These are phyloP conservation scores for Fusarium chlamydosporum DNA, from an alignment of 2,329 filamentous ascomycete genomes.

Conservation along the genomic window DNA sequence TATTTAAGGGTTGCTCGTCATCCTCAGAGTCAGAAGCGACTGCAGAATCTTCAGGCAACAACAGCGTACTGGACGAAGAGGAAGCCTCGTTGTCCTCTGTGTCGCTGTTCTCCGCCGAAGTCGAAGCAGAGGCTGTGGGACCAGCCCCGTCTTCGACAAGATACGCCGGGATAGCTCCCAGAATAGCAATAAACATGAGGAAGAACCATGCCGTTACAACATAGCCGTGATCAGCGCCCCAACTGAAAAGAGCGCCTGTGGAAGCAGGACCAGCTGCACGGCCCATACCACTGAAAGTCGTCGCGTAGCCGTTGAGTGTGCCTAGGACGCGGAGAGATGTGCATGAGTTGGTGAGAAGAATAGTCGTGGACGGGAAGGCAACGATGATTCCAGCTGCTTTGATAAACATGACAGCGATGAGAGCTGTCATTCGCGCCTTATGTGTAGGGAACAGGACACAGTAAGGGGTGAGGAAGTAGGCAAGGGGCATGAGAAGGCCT, in stretches of 20 bases:
- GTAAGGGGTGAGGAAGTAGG: conserved; percentile 88
- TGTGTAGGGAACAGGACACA: conserved; percentile 72
- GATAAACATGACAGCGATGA: conserved; percentile 77
- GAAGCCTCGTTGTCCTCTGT: conserved; percentile 40
- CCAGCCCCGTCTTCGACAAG: conserved; percentile 82
- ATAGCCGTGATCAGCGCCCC: conserved; percentile 81
- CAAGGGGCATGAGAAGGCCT: conserved; percentile 76
- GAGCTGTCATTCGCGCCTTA: conserved; percentile 67
- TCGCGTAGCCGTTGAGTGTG: conserved; percentile 92
- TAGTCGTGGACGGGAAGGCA: conserved; percentile 89
- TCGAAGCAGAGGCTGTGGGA: conserved; percentile 60
- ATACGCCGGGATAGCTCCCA: conserved; percentile 80
- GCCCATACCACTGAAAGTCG: conserved; percentile 84
- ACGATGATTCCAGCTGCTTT: conserved; percentile 85
- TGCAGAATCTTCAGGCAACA: conserved; percentile 44
- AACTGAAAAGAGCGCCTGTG: conserved; percentile 79
- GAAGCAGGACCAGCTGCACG: conserved; percentile 83
- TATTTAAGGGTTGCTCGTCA: conserved; percentile 40
- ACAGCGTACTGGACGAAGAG: conserved; percentile 34
- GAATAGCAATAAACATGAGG: conserved; percentile 72
- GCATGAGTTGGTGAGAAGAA: conserved; percentile 90
- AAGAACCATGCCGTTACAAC: conserved; percentile 86
- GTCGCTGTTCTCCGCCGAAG: conserved; percentile 54
- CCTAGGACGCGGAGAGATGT: conserved; percentile 80
- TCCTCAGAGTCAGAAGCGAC: conserved; percentile 44